phyloP scores from a whole-genome alignment of 2,329 filamentous ascomycete species.

The Zasmidium cellare region DNA sequence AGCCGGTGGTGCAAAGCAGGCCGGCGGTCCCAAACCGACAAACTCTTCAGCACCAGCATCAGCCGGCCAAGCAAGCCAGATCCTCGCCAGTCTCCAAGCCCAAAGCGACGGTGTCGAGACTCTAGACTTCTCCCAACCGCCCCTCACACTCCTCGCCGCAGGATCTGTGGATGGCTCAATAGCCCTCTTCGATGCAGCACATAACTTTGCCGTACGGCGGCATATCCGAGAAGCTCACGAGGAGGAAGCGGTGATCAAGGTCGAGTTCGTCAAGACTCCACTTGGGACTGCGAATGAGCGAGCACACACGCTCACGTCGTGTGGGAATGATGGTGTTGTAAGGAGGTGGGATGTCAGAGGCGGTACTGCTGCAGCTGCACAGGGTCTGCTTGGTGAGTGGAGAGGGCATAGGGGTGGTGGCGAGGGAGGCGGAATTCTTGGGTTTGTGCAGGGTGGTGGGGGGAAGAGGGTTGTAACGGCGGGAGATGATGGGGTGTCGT shows the following conservation, averaged over 20 bases:
- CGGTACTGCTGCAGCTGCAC: conserved; percentile 64
- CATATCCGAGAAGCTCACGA: conserved; percentile 82
- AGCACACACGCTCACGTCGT: conserved; percentile 75
- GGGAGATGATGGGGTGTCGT: conserved; percentile 75
- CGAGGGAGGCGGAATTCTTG: conserved; percentile 84
- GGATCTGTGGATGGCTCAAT: conserved; percentile 70
- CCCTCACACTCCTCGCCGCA: conserved; percentile 61
- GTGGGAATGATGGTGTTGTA: conserved; percentile 89
- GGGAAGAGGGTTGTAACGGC: conserved; percentile 81
- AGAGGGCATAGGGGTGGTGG: conserved; percentile 82
- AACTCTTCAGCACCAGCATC: conserved; percentile 42
- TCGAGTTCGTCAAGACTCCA: conserved; percentile 71
- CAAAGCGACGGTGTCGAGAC: conserved; percentile 81
- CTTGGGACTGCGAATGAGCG: conserved; percentile 34
- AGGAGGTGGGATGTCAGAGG: conserved; percentile 81
- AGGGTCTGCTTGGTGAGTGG: conserved; percentile 82
- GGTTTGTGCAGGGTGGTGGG: conserved; percentile 78
- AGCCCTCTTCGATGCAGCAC: conserved; percentile 80
- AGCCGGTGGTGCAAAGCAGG: conserved; percentile 46
- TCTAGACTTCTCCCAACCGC: conserved; percentile 63
- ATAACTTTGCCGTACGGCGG: conserved; percentile 82
- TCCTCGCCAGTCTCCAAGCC: conserved; percentile 79
- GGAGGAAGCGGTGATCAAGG: conserved; percentile 86
- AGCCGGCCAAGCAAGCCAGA: conserved; percentile 63
- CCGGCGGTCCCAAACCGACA: conserved; percentile 38